A percentile compares a stretch with the other conserved stretches of the same genome.
Conservation (phyloP, 2,329 filamentous ascomycete genomes). For the Fulvia fulva region DNA sequence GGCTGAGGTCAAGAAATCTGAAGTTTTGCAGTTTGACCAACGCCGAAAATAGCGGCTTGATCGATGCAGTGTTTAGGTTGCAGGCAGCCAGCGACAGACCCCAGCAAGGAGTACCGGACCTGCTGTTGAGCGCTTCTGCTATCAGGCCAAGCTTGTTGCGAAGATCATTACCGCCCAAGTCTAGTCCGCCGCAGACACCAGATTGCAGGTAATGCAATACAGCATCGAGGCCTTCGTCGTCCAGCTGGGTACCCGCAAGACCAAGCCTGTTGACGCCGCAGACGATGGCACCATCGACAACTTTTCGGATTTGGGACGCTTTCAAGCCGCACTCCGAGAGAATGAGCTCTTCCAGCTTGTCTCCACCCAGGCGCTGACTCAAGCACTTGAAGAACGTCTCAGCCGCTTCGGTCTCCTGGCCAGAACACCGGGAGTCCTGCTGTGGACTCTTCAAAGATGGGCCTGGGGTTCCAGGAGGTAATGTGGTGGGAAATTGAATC, state of each 20-base stretch:
- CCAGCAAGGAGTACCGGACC: slow-evolving; percentile 57
- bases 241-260: slow-evolving; percentile 76
- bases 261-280: slow-evolving; percentile 76
- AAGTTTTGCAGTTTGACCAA: slow-evolving; percentile 67
- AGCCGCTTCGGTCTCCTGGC: slow-evolving; percentile 49
- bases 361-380: slow-evolving; percentile 69
- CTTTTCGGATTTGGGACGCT: slow-evolving; percentile 64
- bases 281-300: slow-evolving; percentile 78
- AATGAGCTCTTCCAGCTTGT: slow-evolving; percentile 75
- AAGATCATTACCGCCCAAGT: slow-evolving; percentile 80
- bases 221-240: slow-evolving; percentile 68
- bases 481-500: slow-evolving; percentile 65
- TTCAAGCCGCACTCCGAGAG: slow-evolving; percentile 74
- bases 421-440: slow-evolving; percentile 27
- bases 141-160: slow-evolving; percentile 43
- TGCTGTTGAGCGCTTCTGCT: slow-evolving; percentile 48
- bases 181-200: slow-evolving; percentile 79
- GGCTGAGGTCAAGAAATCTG: slow-evolving; percentile 86
- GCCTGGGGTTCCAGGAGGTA: slow-evolving; percentile 24
- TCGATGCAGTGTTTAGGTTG: slow-evolving; percentile 67
- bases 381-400: slow-evolving; percentile 71
- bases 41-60: slow-evolving; percentile 71
- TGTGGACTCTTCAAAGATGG: slow-evolving; percentile 21
- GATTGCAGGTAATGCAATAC: slow-evolving; percentile 71
- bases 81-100: slow-evolving; percentile 84